A percentile compares a stretch with the other conserved stretches of the same genome.
Evolutionary conservation across 176 grass and related monocot species (phyloP).

Genomic region (Microstegium vimineum): DNA sequence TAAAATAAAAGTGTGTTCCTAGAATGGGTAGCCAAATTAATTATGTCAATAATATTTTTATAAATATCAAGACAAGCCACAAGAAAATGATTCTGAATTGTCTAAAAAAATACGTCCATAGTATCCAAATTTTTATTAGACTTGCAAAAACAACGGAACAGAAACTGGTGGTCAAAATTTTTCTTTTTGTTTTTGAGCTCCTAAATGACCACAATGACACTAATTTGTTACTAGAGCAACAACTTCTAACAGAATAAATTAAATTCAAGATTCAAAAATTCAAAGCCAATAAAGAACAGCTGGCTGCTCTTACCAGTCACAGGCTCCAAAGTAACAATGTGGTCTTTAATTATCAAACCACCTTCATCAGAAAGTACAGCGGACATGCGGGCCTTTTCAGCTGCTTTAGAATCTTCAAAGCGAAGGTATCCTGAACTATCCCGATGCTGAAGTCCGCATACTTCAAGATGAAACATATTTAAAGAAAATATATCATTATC

Average conservation of each 20-base stretch:
- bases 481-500: background rate
- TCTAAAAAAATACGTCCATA: background rate
- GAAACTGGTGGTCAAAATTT: background rate
- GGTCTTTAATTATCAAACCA: constrained; percentile 57
- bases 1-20: background rate
- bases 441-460: constrained; percentile 71
- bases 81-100: background rate
- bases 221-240: background rate
- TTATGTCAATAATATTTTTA: background rate
- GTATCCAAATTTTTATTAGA: background rate
- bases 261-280: background rate
- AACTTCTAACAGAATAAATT: background rate
- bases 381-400: constrained; percentile 53
- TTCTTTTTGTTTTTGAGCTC: background rate
- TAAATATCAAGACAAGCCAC: background rate
- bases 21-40: background rate
- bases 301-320: constrained; percentile 42
- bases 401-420: constrained; percentile 64
- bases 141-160: background rate
- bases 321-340: constrained; percentile 59
- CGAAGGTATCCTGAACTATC: constrained; percentile 59
- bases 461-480: constrained; percentile 37
- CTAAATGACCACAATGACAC: background rate
- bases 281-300: background rate
- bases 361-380: constrained; percentile 61